These are phyloP conservation scores for Ustanciosporium gigantosporum DNA, from an alignment of 1,284 basidiomycete species.

Conservation along the genomic window DNA sequence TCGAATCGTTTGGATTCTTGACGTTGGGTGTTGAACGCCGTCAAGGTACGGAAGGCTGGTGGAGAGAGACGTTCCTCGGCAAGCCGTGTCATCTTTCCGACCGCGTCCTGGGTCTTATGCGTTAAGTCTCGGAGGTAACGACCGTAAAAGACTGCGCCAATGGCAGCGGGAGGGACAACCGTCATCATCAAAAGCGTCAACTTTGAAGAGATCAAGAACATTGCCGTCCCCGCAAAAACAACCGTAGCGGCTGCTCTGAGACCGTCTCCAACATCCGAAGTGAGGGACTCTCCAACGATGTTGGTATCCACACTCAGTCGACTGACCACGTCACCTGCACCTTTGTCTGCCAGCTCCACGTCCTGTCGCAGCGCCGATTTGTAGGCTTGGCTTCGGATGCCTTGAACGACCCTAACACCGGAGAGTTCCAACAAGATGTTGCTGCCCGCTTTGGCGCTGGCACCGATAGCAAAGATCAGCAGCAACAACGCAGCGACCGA, in stretches of 20 bases:
- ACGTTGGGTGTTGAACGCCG: constrained; percentile 79
- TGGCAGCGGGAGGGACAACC: constrained; percentile 90
- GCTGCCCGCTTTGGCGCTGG: constrained; percentile 81
- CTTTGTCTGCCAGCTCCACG: constrained; percentile 76
- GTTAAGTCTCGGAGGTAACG: constrained; percentile 89
- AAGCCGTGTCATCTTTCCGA: constrained; percentile 85
- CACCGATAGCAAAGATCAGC: constrained; percentile 82
- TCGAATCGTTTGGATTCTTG: constrained; percentile 69
- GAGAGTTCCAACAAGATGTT: constrained; percentile 80
- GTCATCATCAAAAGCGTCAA: constrained; percentile 89
- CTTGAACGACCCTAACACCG: constrained; percentile 89
- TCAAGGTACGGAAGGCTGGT: constrained; percentile 81
- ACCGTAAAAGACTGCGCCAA: constrained; percentile 95
- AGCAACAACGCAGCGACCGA: constrained; percentile 79
- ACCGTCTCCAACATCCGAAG: constrained; percentile 53
- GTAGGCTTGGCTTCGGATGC: constrained; percentile 82
- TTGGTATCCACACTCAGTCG: constrained; percentile 87
- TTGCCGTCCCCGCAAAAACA: constrained; percentile 75
- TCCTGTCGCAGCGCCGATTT: constrained; percentile 81
- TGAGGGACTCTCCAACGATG: constrained; percentile 88
- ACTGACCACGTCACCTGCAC: constrained; percentile 91
- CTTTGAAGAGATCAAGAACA: constrained; percentile 91
- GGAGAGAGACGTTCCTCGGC: constrained; percentile 86
- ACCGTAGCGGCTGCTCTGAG: constrained; percentile 53
- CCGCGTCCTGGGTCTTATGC: constrained; percentile 87